Percentiles rank a stretch among this genome's conserved stretches.
phyloP scores from a whole-genome alignment of 306 rosid genomes.

The Pyrus pyrifolia region DNA sequence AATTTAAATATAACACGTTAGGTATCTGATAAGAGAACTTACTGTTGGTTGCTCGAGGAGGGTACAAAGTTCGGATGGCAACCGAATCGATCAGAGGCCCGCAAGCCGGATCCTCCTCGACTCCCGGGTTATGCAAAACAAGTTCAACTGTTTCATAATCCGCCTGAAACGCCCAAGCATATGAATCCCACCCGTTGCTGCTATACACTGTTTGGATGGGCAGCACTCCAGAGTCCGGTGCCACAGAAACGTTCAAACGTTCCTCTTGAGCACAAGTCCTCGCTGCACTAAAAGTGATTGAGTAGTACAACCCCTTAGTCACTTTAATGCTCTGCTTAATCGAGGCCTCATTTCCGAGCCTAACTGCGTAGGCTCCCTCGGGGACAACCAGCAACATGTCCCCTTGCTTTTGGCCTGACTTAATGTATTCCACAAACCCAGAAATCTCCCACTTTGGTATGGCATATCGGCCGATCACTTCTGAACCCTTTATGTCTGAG shows the following conservation, averaged over 20 bases:
- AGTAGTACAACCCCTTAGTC: slow-evolving; percentile 56
- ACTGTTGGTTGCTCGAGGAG: slow-evolving; percentile 68
- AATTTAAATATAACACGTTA: background rate
- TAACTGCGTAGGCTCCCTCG: slow-evolving; percentile 80
- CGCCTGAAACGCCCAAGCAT: slow-evolving; percentile 80
- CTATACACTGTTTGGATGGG: slow-evolving; percentile 88
- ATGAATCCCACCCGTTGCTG: slow-evolving; percentile 88
- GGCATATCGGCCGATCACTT: slow-evolving; percentile 44
- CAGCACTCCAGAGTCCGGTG: slow-evolving; percentile 71
- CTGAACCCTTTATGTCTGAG: slow-evolving; percentile 61
- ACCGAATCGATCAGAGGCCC: slow-evolving; percentile 86
- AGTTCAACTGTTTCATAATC: slow-evolving; percentile 29
- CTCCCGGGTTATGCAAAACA: slow-evolving; percentile 84
- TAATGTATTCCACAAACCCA: slow-evolving; percentile 84
- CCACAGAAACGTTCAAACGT: slow-evolving; percentile 59
- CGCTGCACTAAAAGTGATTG: slow-evolving; percentile 81
- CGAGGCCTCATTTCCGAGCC: slow-evolving; percentile 89
- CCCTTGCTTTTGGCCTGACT: slow-evolving; percentile 93
- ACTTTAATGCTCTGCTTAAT: slow-evolving; percentile 66
- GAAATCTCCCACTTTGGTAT: slow-evolving; percentile 81
- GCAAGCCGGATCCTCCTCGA: slow-evolving; percentile 92
- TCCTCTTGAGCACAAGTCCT: slow-evolving; percentile 96
- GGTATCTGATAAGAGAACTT: background rate
- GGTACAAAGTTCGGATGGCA: slow-evolving; percentile 60
- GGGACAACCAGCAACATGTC: slow-evolving; percentile 97